phyloP scores from a whole-genome alignment of 1,139 yeast species.

The Candida sanyaensis region DNA sequence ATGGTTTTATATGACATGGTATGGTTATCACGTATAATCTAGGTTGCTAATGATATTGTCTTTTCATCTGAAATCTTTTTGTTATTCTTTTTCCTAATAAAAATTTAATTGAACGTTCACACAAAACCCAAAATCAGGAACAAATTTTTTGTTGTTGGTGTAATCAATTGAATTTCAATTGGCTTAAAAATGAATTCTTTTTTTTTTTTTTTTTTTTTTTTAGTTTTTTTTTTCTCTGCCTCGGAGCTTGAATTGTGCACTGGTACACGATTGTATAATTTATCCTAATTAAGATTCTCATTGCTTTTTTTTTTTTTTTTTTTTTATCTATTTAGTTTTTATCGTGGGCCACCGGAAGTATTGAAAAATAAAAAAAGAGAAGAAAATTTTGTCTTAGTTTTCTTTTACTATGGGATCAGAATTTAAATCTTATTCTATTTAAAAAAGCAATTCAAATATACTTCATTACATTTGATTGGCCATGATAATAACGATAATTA shows the following conservation, averaged over 20 bases:
- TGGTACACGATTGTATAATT: background rate
- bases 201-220: no score
- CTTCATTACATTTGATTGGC: no score
- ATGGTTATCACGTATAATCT: no score
- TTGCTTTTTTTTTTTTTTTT: background rate
- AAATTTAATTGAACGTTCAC: no score
- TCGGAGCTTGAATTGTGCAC: background rate
- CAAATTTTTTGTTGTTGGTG: background rate
- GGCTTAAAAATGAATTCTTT: background rate
- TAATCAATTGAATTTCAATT: background rate
- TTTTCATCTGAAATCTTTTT: no score
- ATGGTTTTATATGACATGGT: no score
- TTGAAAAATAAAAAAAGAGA: background rate
- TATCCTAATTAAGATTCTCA: background rate
- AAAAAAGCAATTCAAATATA: no score
- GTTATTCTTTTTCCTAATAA: no score
- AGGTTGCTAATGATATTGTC: no score
- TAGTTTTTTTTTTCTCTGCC: no score
- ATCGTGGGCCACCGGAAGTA: background rate
- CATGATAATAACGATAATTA: no score
- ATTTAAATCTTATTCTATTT: no score
- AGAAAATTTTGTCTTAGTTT: background rate
- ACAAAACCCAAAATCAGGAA: background rate
- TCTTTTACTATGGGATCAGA: background rate
- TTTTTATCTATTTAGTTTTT: background rate